Evolutionary conservation across 306 rosid genomes (phyloP), one percentile per base, ranked within the genome.

Genomic region (Cyamopsis tetragonoloba): DNA sequence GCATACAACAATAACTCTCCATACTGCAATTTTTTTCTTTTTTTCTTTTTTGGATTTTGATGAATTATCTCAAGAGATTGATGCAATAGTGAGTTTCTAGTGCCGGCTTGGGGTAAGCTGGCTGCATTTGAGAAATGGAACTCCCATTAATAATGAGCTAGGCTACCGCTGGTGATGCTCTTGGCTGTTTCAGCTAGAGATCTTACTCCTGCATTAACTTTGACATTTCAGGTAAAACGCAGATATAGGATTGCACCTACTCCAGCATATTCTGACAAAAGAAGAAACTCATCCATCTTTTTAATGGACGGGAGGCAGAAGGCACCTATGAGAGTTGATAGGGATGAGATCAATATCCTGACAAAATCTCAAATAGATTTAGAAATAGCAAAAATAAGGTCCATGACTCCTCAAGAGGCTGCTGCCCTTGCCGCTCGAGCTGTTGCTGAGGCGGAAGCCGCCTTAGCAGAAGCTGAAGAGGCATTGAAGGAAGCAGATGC

Each of bases 391-490:
- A 87, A 82, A 74, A 79, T 90, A 85, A 86, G 90, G 77, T 85
- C 85, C 32, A 88, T 95, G 97, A 80, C 87, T 54, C 56, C 89
- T 0, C 77, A 79, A 76, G 97, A 93, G 83, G 96, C 95, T 46
- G 89, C 95, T 49, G 80, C 69, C 38, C 83, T 79, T 75, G 99
- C 99, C 80, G 90, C 99, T 59, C 85, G 76, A 73, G 99, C 97
- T 9, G 96, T 90, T 69, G 81, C 86, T 28, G 97, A 88, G 32
- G 99, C 96, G 0, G 97, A 93, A 85, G 87, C 86, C 13, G 96
- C 95, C 76, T 80, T 93, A 55, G 89, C 90, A 41, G 95, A 90
- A 77, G 99, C 97, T 0, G 96, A 93, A 78, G 96, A 88, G 77
- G 99, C 99, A 26, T 84, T 80, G 3, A 82, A 77, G 70, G 99